Percentiles rank a stretch among this genome's conserved stretches.
Conservation (phyloP, 345 rosid species). For the Populus deltoides region DNA sequence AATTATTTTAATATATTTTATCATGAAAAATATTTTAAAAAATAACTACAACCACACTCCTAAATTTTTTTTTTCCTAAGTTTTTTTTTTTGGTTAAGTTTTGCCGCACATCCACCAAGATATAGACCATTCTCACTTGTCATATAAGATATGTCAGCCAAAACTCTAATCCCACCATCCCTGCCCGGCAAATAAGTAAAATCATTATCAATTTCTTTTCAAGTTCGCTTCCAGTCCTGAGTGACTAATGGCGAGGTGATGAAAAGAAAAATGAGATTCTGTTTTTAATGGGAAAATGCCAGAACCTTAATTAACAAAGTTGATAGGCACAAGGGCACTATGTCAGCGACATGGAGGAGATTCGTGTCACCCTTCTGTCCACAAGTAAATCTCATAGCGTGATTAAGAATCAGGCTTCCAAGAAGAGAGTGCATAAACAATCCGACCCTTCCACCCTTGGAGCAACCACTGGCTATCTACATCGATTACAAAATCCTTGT, state of each 20-base stretch:
- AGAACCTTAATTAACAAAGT: slow-evolving; percentile 18
- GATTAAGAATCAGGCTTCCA: slow-evolving; percentile 34
- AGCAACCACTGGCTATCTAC: slow-evolving; percentile 44
- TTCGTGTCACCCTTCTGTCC: slow-evolving; percentile 6
- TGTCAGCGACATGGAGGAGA: background rate
- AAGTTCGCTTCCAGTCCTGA: background rate
- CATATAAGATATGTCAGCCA: background rate
- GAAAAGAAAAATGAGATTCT: too few relatives aligned
- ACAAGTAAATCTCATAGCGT: background rate
- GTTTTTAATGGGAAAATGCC: background rate
- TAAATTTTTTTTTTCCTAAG: too few relatives aligned
- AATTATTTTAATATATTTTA: too few relatives aligned
- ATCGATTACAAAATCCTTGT: slow-evolving; percentile 41
- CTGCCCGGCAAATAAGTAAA: slow-evolving; percentile 4
- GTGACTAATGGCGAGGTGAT: background rate
- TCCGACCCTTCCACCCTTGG: slow-evolving; percentile 48
- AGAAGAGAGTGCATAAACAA: slow-evolving; percentile 32
- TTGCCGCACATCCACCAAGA: background rate
- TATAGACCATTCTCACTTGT: background rate
- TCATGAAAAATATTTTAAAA: too few relatives aligned
- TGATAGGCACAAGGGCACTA: background rate
- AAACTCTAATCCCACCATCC: slow-evolving; percentile 1
- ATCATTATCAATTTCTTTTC: background rate
- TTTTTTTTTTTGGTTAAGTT: background rate
- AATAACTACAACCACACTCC: too few relatives aligned